phyloP scores from a whole-genome alignment of 805 yeast genomes.

The Helenozyma rhizophorensis region DNA sequence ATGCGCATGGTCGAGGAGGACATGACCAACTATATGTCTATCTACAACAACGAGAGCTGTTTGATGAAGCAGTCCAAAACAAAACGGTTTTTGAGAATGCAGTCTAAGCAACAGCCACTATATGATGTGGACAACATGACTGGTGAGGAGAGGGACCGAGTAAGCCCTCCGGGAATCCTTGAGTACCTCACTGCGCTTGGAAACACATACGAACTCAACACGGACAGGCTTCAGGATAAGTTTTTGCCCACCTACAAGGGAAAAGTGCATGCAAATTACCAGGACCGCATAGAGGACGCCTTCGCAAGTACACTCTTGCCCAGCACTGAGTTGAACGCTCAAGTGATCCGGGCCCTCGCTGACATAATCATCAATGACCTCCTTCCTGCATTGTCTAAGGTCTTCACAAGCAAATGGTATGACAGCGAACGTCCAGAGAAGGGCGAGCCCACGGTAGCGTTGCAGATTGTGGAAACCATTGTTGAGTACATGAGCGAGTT shows the following conservation, averaged over 20 bases:
- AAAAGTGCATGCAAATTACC: slow-evolving; percentile 48
- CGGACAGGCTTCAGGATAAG: slow-evolving; percentile 58
- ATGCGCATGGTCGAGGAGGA: slow-evolving; percentile 46
- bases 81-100: slow-evolving; percentile 32
- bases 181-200: slow-evolving; percentile 82
- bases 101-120: slow-evolving; percentile 10
- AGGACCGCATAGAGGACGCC: slow-evolving; percentile 29
- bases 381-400: slow-evolving; percentile 51
- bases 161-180: slow-evolving; percentile 60
- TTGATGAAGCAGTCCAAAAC: slow-evolving; percentile 42
- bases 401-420: slow-evolving; percentile 73
- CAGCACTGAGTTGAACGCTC: slow-evolving; percentile 76
- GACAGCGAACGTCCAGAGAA: slow-evolving; percentile 40
- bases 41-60: slow-evolving; percentile 36
- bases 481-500: slow-evolving; percentile 70
- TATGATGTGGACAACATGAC: slow-evolving; percentile 38
- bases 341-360: slow-evolving; percentile 63
- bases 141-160: slow-evolving; percentile 30
- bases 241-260: slow-evolving; percentile 61
- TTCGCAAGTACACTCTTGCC: slow-evolving; percentile 47
- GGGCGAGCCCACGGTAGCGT: slow-evolving; percentile 43
- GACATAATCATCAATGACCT: slow-evolving; percentile 71
- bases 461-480: slow-evolving; percentile 66
- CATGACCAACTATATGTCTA: slow-evolving; percentile 35
- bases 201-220: slow-evolving; percentile 79